Evolutionary conservation across 2,329 filamentous ascomycete genomes (phyloP).

Genomic region (Aspergillus novofumigatus): DNA sequence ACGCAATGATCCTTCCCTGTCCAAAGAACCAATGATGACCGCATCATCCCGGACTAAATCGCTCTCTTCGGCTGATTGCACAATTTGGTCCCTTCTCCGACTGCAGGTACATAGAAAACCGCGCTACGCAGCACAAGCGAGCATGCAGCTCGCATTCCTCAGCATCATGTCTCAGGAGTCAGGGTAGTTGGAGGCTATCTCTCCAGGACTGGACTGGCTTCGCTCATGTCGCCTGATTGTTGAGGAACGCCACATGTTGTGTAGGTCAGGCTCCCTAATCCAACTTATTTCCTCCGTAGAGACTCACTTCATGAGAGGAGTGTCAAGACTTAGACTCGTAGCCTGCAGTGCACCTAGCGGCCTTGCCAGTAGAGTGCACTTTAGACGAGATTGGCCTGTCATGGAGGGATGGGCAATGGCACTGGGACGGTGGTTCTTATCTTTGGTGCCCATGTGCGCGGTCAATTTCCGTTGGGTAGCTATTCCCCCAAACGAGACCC

Average conservation of each 20-base stretch:
- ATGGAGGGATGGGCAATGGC: not conserved
- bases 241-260: not conserved
- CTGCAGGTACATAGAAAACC: not conserved
- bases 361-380: not conserved
- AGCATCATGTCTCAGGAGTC: too few relatives aligned
- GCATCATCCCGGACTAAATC: not conserved
- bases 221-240: too few relatives aligned
- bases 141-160: too few relatives aligned
- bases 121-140: not conserved
- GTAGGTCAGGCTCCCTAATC: too few relatives aligned
- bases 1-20: not conserved
- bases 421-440: too few relatives aligned
- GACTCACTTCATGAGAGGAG: too few relatives aligned
- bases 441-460: too few relatives aligned
- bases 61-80: not conserved
- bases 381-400: not conserved
- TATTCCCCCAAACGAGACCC: not conserved
- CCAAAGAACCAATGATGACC: not conserved
- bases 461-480: not conserved
- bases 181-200: too few relatives aligned
- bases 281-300: not conserved
- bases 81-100: not conserved
- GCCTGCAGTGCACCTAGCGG: too few relatives aligned
- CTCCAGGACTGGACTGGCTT: too few relatives aligned
- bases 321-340: not conserved